phyloP scores from a whole-genome alignment of 257 asterid species.

The Rubia yunnanensis region DNA sequence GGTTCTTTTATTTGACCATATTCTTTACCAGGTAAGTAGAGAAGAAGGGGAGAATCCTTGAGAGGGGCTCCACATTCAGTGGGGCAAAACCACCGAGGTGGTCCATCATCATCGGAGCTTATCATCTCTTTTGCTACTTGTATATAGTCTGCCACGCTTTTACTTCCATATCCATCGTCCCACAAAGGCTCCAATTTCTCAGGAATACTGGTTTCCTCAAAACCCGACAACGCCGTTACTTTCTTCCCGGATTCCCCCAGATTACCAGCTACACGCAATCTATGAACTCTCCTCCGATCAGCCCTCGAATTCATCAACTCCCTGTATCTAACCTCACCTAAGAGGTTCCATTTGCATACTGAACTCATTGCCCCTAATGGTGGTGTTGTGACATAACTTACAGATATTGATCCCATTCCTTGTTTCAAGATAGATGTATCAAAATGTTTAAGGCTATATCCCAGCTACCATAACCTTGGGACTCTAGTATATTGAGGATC shows the following conservation, averaged over 20 bases:
- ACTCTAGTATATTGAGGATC: neutral
- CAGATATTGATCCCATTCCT: constrained; percentile 8
- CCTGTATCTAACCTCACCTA: neutral
- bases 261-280: neutral
- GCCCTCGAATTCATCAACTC: neutral
- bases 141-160: constrained; percentile 33
- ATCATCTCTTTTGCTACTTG: constrained; percentile 33
- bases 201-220: neutral
- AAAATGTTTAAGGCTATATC: neutral
- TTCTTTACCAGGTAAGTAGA: constrained; percentile 45
- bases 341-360: neutral
- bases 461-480: neutral
- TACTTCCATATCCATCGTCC: constrained; percentile 60
- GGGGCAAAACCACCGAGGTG: constrained; percentile 65
- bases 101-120: constrained; percentile 32
- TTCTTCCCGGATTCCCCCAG: constrained; percentile 3
- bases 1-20: neutral
- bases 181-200: constrained; percentile 36
- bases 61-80: constrained; percentile 39
- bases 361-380: neutral
- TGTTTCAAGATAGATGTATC: neutral
- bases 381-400: neutral
- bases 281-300: neutral
- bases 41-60: constrained; percentile 43
- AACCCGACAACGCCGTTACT: neutral